These are phyloP conservation scores for Claviceps sp. DNA, from an alignment of 2,329 filamentous ascomycete genomes.

Conservation along the genomic window DNA sequence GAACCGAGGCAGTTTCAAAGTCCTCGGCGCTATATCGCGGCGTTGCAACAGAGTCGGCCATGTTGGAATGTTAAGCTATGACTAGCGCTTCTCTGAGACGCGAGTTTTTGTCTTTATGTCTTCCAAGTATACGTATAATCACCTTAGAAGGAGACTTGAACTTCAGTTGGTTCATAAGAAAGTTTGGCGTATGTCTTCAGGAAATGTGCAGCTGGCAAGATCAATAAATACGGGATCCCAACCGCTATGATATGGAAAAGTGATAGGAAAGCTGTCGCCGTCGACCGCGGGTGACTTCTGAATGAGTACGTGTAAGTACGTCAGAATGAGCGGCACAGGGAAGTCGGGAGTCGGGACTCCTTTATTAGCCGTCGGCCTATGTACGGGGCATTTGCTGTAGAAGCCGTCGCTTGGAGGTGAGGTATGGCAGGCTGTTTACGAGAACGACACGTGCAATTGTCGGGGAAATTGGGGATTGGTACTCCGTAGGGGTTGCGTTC, in stretches of 20 bases:
- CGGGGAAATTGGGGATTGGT: neutral
- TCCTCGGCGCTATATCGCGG: constrained; percentile 35
- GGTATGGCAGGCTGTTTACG: neutral
- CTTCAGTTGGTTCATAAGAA: no score
- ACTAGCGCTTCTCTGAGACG: no score
- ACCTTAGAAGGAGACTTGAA: no score
- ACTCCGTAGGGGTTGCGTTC: neutral
- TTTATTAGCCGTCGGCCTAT: neutral
- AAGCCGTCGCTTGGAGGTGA: neutral
- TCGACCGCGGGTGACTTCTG: neutral
- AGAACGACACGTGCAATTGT: constrained; percentile 1
- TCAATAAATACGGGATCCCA: neutral
- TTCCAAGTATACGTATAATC: no score
- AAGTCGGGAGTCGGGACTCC: neutral
- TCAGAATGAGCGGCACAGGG: neutral
- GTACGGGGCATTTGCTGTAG: neutral
- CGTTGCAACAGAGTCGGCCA: constrained; percentile 18
- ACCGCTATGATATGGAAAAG: neutral
- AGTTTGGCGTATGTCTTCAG: no score
- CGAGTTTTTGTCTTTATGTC: no score
- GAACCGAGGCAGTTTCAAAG: constrained; percentile 54
- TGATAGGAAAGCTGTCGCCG: neutral
- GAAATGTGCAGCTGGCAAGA: neutral
- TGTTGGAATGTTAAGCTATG: constrained; percentile 10
- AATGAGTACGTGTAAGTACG: neutral